phyloP scores from a whole-genome alignment of 1,284 basidiomycete species.

The Marasmius tenuissimus region DNA sequence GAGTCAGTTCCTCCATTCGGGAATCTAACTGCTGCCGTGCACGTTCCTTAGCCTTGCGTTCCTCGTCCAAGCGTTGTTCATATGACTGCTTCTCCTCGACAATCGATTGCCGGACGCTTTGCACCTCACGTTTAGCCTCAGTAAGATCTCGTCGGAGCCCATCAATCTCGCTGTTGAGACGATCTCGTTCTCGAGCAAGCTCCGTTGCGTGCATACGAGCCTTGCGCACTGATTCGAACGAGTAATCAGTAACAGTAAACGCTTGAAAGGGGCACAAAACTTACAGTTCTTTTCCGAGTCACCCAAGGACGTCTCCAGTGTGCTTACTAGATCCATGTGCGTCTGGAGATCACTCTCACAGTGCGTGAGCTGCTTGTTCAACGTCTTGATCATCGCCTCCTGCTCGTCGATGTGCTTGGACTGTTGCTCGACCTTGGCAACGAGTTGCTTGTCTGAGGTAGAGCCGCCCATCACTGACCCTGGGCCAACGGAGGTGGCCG shows the following conservation, averaged over 20 bases:
- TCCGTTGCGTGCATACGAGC: slow-evolving; percentile 89
- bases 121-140: slow-evolving; percentile 77
- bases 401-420: slow-evolving; percentile 78
- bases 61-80: slow-evolving; percentile 78
- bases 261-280: slow-evolving; percentile 30
- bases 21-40: slow-evolving; percentile 80
- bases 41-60: slow-evolving; percentile 79
- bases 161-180: slow-evolving; percentile 62
- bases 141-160: slow-evolving; percentile 67
- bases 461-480: slow-evolving; percentile 34
- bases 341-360: slow-evolving; percentile 89
- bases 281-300: slow-evolving; percentile 89
- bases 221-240: slow-evolving; percentile 67
- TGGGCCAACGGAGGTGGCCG: slow-evolving; percentile 62
- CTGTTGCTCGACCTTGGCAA: slow-evolving; percentile 69
- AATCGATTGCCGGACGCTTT: slow-evolving; percentile 73
- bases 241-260: slow-evolving; percentile 19
- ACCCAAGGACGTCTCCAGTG: slow-evolving; percentile 79
- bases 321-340: slow-evolving; percentile 87
- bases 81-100: slow-evolving; percentile 84
- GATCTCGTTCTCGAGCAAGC: slow-evolving; percentile 80
- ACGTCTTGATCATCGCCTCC: slow-evolving; percentile 86
- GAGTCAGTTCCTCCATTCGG: slow-evolving; percentile 79
- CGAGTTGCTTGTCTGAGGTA: slow-evolving; percentile 52
- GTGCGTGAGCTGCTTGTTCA: slow-evolving; percentile 89